Base-by-base conservation (phyloP, 441 rosid genomes). In the Daphne laureola region DNA sequence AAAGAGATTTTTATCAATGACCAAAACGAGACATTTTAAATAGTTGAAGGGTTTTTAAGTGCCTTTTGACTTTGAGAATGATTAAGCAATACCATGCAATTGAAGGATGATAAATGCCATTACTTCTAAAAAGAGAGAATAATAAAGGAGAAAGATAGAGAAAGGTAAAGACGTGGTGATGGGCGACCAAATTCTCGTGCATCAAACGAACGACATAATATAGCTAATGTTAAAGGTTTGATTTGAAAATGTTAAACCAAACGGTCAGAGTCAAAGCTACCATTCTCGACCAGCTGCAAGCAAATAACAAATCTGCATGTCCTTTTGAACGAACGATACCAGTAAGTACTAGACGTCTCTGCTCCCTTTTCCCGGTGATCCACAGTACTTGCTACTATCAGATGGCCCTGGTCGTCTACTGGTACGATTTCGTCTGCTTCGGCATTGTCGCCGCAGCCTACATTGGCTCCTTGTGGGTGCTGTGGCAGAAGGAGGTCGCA, bases 391-490 rank as follows among this genome's bases (percentile, higher is more conserved):
- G n/a, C n/a, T n/a, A n/a, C n/a, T n/a, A n/a, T n/a, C n/a, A n/a
- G n/a, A 80, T 90, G 95, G 86, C 70, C 12, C 61, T 78, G 45
- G 58, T 74, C 8, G 59, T 90, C 2, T 66, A 63, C 46, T 91
- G 96, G 96, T 87, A 83, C 49, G 89, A 80, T 62, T 76, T 78
- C 67, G 54, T 84, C 14, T 91, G 93, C 57, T 79, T 77, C 36
- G 90, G 82, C 47, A 77, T 86, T 60, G 86, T 91, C 21, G 81
- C 18, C 12, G 82, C 59, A 3, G 57, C 96, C 40, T 68, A 75
- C 4, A 12, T 68, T 6, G 79, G 63, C 17, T 79, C 95, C 56
- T 53, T 86, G 46, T 80, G 89, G 93, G 69, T 76, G 45, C 64
- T 86, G 0, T 78, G 75, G 80, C 70, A 71, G 53, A 82, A 68